Conservation (phyloP, 1,284 basidiomycete genomes). For the Leccinum glutinopallens region DNA sequence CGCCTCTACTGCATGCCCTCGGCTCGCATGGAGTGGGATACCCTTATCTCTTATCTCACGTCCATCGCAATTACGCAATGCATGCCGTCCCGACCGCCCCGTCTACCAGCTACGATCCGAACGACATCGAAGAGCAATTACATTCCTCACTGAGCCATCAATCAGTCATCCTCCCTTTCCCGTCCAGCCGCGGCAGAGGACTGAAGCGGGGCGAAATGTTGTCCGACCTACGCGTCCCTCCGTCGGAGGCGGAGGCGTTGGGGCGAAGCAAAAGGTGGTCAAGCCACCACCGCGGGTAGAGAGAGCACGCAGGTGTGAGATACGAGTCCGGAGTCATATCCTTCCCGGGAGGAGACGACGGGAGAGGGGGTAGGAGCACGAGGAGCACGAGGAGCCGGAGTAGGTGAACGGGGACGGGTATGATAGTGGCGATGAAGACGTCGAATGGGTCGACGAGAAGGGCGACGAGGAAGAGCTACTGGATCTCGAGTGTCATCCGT, state of each 20-base stretch:
- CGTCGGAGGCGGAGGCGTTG: background rate
- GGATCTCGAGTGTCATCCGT: conserved; percentile 74
- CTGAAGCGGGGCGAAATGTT: conserved; percentile 41
- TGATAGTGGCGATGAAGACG: conserved; percentile 39
- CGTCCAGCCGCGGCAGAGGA: conserved; percentile 39
- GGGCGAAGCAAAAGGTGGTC: conserved; percentile 35
- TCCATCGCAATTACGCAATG: conserved; percentile 52
- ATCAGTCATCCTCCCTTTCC: conserved; percentile 60
- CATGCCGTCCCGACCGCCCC: conserved; percentile 43
- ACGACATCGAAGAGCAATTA: conserved; percentile 66
- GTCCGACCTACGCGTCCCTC: conserved; percentile 19
- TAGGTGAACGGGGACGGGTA: conserved; percentile 42
- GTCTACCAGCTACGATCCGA: conserved; percentile 50
- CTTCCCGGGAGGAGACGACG: conserved; percentile 57
- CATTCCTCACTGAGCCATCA: conserved; percentile 77
- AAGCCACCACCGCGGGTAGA: conserved; percentile 73
- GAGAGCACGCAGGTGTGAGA: conserved; percentile 74
- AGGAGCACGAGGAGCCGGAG: conserved; percentile 40
- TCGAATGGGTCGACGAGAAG: conserved; percentile 75
- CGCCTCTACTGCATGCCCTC: too few species aligned
- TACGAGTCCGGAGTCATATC: conserved; percentile 73
- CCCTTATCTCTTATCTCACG: conserved; percentile 73
- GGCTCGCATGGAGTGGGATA: too few species aligned
- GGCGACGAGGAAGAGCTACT: conserved; percentile 71
- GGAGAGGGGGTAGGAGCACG: conserved; percentile 46